These are phyloP conservation scores for Epicoccum sorghinum DNA, from an alignment of 2,329 filamentous ascomycete genomes.

Conservation along the genomic window DNA sequence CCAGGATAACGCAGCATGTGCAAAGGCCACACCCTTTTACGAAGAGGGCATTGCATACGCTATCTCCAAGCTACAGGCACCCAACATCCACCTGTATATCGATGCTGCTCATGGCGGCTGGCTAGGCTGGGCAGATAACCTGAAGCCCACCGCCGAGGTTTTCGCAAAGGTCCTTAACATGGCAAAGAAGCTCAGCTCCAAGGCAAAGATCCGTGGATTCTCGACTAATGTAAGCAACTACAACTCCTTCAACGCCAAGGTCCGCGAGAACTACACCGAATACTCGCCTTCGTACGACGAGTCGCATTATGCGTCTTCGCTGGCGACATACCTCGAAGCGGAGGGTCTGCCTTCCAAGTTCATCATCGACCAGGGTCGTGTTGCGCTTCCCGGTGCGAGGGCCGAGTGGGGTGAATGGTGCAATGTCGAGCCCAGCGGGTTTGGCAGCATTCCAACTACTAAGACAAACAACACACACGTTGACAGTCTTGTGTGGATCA, in stretches of 20 bases:
- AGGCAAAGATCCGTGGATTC: constrained; percentile 34
- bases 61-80: constrained; percentile 35
- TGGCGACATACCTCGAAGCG: constrained; percentile 27
- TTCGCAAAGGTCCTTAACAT: constrained; percentile 32
- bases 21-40: constrained; percentile 32
- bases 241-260: constrained; percentile 33
- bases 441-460: constrained; percentile 24
- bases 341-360: constrained; percentile 34
- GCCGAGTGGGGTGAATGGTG: constrained; percentile 40
- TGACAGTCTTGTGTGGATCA: constrained; percentile 40
- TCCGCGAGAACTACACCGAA: constrained; percentile 35
- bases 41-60: constrained; percentile 40
- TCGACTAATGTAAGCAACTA: constrained; percentile 39
- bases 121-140: constrained; percentile 39
- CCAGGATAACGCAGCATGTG: constrained; percentile 29
- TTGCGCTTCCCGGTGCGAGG: constrained; percentile 30
- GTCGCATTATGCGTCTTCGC: constrained; percentile 31
- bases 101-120: constrained; percentile 40
- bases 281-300: constrained; percentile 33
- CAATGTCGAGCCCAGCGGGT: constrained; percentile 34
- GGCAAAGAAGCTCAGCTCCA: constrained; percentile 31
- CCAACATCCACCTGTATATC: constrained; percentile 37
- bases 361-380: constrained; percentile 38
- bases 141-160: constrained; percentile 32
- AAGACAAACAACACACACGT: constrained; percentile 31